Evolutionary conservation across 768 basidiomycete genomes (phyloP), one percentile per base, ranked within the genome.

Genomic region (Chalciporus sphaerocephalus): DNA sequence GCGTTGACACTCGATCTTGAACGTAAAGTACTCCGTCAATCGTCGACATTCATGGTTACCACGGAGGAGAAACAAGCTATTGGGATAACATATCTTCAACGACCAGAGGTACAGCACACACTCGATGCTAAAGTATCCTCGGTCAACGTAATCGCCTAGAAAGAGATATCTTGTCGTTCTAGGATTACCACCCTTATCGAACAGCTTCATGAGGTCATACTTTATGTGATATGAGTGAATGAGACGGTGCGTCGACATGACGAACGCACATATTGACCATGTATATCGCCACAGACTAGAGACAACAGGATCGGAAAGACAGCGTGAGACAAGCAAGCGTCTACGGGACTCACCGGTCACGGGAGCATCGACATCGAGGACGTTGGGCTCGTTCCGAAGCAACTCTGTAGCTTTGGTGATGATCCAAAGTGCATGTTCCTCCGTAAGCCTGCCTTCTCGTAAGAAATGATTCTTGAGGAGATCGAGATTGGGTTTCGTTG

Each of bases 171-270:
- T 72, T 3, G 84, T 87, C 27, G 81, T 80, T 42, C 81, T 83
- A 2, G 84, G 84, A 65, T 79, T 85, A 4, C 84, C 84, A 17
- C 84, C 85, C 18, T 86, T 81, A 60, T 87, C 84, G 57, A 87
- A 85, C 21, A 87, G 74, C 62, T 87, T 87, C 84, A 87, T 87
- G 45, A 87, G 67, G 62, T 87, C 84, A 56, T 81, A 87, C 83
- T 85, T 50, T 18, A 57, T 41, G 48, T 30, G 28, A 21, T 17
- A 44, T 57, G 30, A 59, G 48, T 12, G 38, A 25, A 46, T 28
- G 16, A 36, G 2, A n/a, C 4, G 30, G n/a, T n/a, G 7, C 3
- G 17, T 5, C 24, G 37, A 28, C 38, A 12, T n/a, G 16, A 49
- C 24, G 21, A 15, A 72, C 62, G 51, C 46, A 56, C 55, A 32